phyloP scores from a whole-genome alignment of 2,329 filamentous ascomycete species.

The Didymella pomorum region DNA sequence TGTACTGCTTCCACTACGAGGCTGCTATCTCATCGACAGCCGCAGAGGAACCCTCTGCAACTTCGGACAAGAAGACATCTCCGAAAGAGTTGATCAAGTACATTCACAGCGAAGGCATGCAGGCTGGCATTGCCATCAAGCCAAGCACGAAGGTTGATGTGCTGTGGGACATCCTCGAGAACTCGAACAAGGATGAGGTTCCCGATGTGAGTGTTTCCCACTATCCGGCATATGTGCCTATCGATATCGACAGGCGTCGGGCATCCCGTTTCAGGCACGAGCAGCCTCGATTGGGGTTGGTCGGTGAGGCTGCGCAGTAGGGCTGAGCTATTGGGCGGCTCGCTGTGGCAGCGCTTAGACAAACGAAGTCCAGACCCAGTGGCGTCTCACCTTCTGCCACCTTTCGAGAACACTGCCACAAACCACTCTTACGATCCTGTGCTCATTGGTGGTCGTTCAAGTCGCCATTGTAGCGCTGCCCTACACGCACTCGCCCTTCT shows the following conservation, averaged over 20 bases:
- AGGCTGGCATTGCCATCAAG: constrained; percentile 95
- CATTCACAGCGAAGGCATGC: constrained; percentile 87
- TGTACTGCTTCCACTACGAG: constrained; percentile 99
- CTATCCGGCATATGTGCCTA: not conserved
- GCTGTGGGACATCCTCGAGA: constrained; percentile 87
- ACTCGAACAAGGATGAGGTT: constrained; percentile 72
- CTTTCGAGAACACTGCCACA: constrained; percentile 29
- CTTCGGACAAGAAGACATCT: constrained; percentile 74
- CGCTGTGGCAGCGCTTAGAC: constrained; percentile 46
- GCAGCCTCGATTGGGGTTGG: not conserved
- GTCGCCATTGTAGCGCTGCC: constrained; percentile 7
- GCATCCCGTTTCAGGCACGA: not conserved
- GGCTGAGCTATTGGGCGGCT: constrained; percentile 39
- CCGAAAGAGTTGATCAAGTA: constrained; percentile 87
- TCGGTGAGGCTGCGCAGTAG: constrained; percentile 17
- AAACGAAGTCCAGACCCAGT: constrained; percentile 30
- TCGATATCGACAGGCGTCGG: not conserved
- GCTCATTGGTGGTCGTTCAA: constrained; percentile 22
- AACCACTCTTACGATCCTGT: not conserved
- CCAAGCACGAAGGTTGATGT: constrained; percentile 90
- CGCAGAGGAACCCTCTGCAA: constrained; percentile 77
- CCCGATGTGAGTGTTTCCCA: constrained; percentile 76
- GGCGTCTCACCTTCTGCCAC: constrained; percentile 18
- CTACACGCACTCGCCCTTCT: constrained; percentile 25
- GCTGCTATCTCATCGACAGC: constrained; percentile 84